Conservation (phyloP, 2,329 filamentous ascomycete genomes). For the Orbilia brochopaga region DNA sequence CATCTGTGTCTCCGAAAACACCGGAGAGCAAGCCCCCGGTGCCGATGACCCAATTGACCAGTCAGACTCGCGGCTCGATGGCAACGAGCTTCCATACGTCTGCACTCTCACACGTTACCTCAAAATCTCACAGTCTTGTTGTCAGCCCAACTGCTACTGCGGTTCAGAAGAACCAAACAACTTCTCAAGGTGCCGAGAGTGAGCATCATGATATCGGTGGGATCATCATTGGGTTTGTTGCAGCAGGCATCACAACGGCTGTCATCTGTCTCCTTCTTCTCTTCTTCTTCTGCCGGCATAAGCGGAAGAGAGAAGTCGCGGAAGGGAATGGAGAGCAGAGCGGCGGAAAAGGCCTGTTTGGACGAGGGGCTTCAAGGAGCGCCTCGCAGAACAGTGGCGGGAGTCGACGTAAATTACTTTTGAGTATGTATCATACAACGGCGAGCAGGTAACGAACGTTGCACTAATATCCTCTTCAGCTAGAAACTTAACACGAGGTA, state of each 20-base stretch:
- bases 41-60: constrained; percentile 5
- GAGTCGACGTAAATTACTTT: constrained; percentile 23
- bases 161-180: constrained; percentile 15
- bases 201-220: constrained; percentile 22
- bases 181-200: background rate
- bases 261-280: constrained; percentile 28
- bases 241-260: constrained; percentile 26
- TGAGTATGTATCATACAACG: constrained; percentile 14
- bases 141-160: constrained; percentile 17
- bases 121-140: background rate
- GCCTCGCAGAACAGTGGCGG: constrained; percentile 43
- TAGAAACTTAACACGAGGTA: constrained; percentile 29
- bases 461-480: background rate
- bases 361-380: constrained; percentile 19
- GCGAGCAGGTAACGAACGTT: background rate
- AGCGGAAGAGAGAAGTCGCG: constrained; percentile 14
- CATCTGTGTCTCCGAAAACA: constrained; percentile 3
- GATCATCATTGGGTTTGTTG: constrained; percentile 39
- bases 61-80: background rate
- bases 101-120: constrained; percentile 7
- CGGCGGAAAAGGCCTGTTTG: constrained; percentile 16
- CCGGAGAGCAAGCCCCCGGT: constrained; percentile 35
- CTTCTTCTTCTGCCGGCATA: constrained; percentile 44
- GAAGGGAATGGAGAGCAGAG: constrained; percentile 5
- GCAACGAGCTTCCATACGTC: constrained; percentile 8